Conservation (phyloP, 106 monocot genomes). For the Hemerocallis citrina region DNA sequence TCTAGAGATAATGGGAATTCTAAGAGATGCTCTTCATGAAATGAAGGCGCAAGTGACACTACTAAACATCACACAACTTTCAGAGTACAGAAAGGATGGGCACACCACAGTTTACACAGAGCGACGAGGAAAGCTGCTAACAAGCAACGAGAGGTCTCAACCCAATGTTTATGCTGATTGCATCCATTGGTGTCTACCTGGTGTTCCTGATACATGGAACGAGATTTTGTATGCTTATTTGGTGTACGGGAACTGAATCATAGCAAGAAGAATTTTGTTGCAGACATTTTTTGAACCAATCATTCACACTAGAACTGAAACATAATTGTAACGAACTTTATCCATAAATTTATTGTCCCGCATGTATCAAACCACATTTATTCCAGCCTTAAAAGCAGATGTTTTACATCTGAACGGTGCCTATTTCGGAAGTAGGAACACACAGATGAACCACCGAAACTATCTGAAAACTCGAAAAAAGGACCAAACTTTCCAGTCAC, state of each 20-base stretch:
- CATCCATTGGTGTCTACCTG: constrained; percentile 47
- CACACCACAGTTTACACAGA: constrained; percentile 36
- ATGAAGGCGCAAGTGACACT: constrained; percentile 25
- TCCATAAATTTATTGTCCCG: no score
- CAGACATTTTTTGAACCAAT: no score
- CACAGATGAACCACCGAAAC: no score
- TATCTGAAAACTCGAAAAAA: no score
- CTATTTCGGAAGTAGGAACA: no score
- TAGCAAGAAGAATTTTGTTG: no score
- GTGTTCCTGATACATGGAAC: constrained; percentile 48
- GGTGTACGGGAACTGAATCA: background rate
- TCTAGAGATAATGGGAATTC: constrained; percentile 14
- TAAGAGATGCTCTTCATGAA: constrained; percentile 7
- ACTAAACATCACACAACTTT: constrained; percentile 34
- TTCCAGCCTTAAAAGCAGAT: no score
- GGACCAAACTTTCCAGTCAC: no score
- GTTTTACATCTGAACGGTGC: no score
- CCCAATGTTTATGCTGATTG: constrained; percentile 26
- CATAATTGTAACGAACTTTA: no score
- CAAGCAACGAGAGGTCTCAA: constrained; percentile 16
- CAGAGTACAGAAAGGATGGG: constrained; percentile 28
- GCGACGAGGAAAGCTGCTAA: constrained; percentile 27
- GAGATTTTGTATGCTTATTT: constrained; percentile 35
- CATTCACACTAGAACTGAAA: no score
- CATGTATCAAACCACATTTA: no score